Evolutionary conservation across 495 filamentous ascomycete species (phyloP).

Genomic region (Talaromyces wortmannii): DNA sequence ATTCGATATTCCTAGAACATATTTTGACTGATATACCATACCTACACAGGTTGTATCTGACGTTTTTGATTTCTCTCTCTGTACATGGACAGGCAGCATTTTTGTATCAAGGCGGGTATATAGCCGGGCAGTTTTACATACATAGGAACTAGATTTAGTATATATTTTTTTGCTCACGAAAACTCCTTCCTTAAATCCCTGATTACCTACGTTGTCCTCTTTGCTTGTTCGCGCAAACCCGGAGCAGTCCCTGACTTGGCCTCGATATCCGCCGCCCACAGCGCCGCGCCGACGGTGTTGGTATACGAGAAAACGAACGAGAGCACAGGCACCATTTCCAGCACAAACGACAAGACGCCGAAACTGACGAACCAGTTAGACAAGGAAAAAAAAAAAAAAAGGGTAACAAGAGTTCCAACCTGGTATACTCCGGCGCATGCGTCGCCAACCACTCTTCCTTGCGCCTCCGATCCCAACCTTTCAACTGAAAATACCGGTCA

Average conservation of each 20-base stretch:
- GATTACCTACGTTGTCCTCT: conserved; percentile 41
- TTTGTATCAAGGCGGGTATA: background rate
- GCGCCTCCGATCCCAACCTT: conserved; percentile 61
- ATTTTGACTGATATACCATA: background rate
- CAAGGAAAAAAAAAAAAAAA: conserved; percentile 26
- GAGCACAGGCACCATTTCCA: conserved; percentile 78
- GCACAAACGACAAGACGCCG: conserved; percentile 64
- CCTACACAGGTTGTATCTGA: background rate
- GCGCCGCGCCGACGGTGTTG: conserved; percentile 83
- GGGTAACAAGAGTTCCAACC: conserved; percentile 65
- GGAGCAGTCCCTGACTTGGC: conserved; percentile 43
- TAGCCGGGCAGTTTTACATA: background rate
- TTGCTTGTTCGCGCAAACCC: conserved; percentile 43
- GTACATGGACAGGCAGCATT: background rate
- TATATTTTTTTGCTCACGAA: no score
- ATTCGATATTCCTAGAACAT: background rate
- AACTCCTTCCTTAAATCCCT: no score
- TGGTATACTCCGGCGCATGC: conserved; percentile 61
- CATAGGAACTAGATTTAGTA: background rate
- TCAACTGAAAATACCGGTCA: conserved; percentile 79
- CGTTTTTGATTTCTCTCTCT: background rate
- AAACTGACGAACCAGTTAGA: conserved; percentile 51
- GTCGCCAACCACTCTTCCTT: conserved; percentile 57
- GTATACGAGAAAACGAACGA: conserved; percentile 86
- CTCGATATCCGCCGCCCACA: conserved; percentile 94